phyloP scores from a whole-genome alignment of 345 rosid species.

The Syzygium aqueum region DNA sequence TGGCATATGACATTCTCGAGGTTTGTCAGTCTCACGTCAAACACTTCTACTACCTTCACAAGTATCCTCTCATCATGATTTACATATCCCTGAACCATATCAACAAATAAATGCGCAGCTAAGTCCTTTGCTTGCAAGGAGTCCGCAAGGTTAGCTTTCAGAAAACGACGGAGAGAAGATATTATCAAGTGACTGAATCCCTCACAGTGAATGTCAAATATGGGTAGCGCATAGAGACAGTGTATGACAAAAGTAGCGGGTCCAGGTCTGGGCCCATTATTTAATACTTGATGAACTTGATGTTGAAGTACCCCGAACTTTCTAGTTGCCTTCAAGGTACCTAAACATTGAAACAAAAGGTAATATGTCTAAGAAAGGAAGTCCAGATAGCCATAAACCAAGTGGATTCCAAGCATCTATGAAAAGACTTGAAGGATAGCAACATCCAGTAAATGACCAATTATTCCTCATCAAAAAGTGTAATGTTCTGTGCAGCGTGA shows the following conservation, averaged over 20 bases:
- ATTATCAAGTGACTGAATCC: conserved; percentile 89
- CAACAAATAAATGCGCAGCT: conserved; percentile 55
- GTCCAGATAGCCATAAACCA: neutral
- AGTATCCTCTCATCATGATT: conserved; percentile 53
- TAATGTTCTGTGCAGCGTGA: neutral
- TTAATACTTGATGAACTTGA: conserved; percentile 42
- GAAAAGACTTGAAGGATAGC: neutral
- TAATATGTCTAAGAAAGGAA: neutral
- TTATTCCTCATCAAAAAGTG: neutral
- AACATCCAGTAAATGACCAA: neutral
- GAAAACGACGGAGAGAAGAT: conserved; percentile 65
- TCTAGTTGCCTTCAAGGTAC: conserved; percentile 56
- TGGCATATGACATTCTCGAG: conserved; percentile 42
- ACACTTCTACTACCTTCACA: conserved; percentile 49
- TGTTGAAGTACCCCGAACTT: conserved; percentile 78
- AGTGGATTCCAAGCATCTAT: neutral
- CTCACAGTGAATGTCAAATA: conserved; percentile 55
- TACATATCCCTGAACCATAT: conserved; percentile 36
- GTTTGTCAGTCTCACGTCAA: conserved; percentile 40
- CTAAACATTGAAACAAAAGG: conserved; percentile 23
- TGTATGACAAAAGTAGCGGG: conserved; percentile 52
- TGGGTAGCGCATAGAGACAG: conserved; percentile 63
- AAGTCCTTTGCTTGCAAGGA: conserved; percentile 35
- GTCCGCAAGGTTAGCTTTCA: conserved; percentile 34
- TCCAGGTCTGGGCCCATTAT: conserved; percentile 68